These are phyloP conservation scores for Psilocybe mexicana DNA, from an alignment of 1,284 basidiomycete species.

Conservation along the genomic window DNA sequence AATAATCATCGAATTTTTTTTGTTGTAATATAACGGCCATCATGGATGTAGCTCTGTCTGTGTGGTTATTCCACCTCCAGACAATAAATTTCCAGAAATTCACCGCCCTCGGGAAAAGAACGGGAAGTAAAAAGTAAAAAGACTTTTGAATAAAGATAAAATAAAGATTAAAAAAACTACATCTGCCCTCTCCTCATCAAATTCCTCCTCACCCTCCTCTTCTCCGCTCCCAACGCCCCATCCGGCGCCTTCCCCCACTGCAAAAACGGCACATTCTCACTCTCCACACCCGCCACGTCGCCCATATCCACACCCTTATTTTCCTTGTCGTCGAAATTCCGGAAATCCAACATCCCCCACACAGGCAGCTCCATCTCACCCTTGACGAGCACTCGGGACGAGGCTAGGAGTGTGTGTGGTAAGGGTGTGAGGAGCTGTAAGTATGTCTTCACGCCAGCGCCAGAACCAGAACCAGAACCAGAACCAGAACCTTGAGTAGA, in stretches of 20 bases:
- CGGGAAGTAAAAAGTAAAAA: no score
- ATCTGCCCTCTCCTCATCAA: conserved; percentile 83
- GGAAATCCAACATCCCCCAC: conserved; percentile 85
- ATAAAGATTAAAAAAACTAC: conserved; percentile 28
- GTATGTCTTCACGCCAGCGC: conserved; percentile 21
- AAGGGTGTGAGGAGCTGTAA: conserved; percentile 81
- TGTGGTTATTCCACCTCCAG: no score
- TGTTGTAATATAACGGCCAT: no score
- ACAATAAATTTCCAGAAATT: no score
- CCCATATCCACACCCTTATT: conserved; percentile 34
- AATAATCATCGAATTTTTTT: no score
- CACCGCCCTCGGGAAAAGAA: not conserved
- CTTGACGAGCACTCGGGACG: conserved; percentile 62
- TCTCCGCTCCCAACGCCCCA: conserved; percentile 64
- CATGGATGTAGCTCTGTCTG: no score
- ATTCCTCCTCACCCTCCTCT: conserved; percentile 79
- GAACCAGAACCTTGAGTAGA: not conserved
- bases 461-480: no score
- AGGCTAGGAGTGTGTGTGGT: conserved; percentile 45
- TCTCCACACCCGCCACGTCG: conserved; percentile 56
- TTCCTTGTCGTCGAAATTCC: conserved; percentile 23
- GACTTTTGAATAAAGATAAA: not conserved
- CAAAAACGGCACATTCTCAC: conserved; percentile 75
- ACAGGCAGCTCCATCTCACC: conserved; percentile 88
- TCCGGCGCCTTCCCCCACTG: conserved; percentile 69